Evolutionary conservation across 495 filamentous ascomycete genomes (phyloP).

Genomic region (Endocarpon pusillum): DNA sequence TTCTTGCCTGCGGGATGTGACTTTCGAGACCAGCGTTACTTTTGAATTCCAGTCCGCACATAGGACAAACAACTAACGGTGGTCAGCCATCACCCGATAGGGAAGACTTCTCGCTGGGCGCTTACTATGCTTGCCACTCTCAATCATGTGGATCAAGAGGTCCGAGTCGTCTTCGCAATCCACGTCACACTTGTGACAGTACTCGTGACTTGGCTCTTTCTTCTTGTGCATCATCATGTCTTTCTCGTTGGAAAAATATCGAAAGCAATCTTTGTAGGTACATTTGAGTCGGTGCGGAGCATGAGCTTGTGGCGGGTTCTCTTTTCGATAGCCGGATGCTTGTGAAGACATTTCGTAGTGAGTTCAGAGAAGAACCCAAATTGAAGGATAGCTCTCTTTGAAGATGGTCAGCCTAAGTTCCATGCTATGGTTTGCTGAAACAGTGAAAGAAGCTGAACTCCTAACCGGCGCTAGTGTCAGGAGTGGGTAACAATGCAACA

Average conservation of each 20-base stretch:
- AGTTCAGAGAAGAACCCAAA: too few species aligned
- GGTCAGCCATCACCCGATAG: not conserved
- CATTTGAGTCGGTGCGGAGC: too few species aligned
- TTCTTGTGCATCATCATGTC: slow-evolving; percentile 32
- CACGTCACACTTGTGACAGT: slow-evolving; percentile 31
- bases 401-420: too few species aligned
- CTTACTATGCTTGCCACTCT: slow-evolving; percentile 20
- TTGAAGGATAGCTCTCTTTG: too few species aligned
- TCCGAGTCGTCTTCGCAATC: slow-evolving; percentile 28
- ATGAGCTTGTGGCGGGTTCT: too few species aligned
- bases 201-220: slow-evolving; percentile 25
- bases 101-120: not conserved
- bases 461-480: too few species aligned
- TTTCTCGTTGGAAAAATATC: slow-evolving; percentile 34
- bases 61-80: slow-evolving; percentile 21
- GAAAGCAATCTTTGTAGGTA: slow-evolving; percentile 41
- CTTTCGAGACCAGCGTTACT: slow-evolving; percentile 24
- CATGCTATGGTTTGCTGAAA: too few species aligned
- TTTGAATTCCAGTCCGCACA: slow-evolving; percentile 34
- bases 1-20: slow-evolving; percentile 28
- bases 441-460: too few species aligned
- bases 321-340: too few species aligned
- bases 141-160: slow-evolving; percentile 24
- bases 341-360: too few species aligned
- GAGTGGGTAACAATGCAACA: too few species aligned